These are phyloP conservation scores for Papiliotrema nemorosa DNA, from an alignment of 1,284 basidiomycete species.

Conservation along the genomic window DNA sequence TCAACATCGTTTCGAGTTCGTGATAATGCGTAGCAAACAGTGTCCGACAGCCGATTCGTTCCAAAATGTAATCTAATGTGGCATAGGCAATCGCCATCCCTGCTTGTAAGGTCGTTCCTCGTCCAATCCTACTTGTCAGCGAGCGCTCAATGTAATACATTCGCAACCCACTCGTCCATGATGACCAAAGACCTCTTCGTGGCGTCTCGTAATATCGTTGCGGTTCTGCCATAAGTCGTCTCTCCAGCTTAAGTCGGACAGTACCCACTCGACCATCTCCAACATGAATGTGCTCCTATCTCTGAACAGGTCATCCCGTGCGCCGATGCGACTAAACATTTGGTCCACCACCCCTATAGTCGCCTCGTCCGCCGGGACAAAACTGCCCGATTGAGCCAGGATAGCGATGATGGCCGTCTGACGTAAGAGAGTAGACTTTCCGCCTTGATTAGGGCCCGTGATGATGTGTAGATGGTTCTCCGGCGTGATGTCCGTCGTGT, in stretches of 20 bases:
- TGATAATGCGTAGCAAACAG: slow-evolving; percentile 98
- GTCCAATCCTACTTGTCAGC: slow-evolving; percentile 57
- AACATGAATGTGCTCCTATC: slow-evolving; percentile 84
- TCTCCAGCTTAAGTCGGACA: not conserved
- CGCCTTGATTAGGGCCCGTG: slow-evolving; percentile 95
- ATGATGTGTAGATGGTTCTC: slow-evolving; percentile 68
- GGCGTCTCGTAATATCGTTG: slow-evolving; percentile 64
- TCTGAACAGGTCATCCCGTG: slow-evolving; percentile 89
- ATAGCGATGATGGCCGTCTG: slow-evolving; percentile 88
- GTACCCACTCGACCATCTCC: slow-evolving; percentile 49
- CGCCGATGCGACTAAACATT: slow-evolving; percentile 91
- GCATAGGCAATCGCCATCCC: slow-evolving; percentile 92
- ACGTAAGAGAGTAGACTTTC: slow-evolving; percentile 86
- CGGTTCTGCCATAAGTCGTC: no score
- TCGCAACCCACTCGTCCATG: slow-evolving; percentile 70
- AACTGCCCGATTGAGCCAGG: slow-evolving; percentile 87
- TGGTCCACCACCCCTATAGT: slow-evolving; percentile 82
- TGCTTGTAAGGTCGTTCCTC: slow-evolving; percentile 88
- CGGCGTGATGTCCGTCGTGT: slow-evolving; percentile 65
- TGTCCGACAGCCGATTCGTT: slow-evolving; percentile 70
- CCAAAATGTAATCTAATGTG: slow-evolving; percentile 74
- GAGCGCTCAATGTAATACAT: not conserved
- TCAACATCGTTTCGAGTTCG: slow-evolving; percentile 79
- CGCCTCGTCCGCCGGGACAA: slow-evolving; percentile 81
- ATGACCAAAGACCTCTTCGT: slow-evolving; percentile 81